A percentile compares a stretch with the other conserved stretches of the same genome.
phyloP scores from a whole-genome alignment of 1,284 basidiomycete species.

The Puccinia hordei region DNA sequence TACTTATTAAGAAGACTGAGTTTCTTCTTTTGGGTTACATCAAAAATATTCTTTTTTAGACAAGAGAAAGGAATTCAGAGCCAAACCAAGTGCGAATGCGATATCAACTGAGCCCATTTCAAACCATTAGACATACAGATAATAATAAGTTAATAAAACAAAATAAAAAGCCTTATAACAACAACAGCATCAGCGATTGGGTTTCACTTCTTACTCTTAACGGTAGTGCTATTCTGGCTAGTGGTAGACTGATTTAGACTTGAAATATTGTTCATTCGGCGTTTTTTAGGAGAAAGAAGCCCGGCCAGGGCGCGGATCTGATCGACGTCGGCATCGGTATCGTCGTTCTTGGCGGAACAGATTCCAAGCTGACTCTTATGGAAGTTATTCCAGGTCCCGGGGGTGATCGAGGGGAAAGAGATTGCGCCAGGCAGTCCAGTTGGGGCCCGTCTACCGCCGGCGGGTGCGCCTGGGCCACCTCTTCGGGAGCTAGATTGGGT shows the following conservation, averaged over 20 bases:
- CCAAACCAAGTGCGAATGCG: background rate
- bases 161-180: slow-evolving; percentile 12
- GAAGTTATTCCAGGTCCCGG: slow-evolving; percentile 50
- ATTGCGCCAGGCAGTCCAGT: slow-evolving; percentile 41
- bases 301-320: slow-evolving; percentile 42
- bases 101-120: slow-evolving; percentile 7
- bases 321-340: slow-evolving; percentile 49
- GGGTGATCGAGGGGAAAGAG: slow-evolving; percentile 45
- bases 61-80: too few species aligned
- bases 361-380: slow-evolving; percentile 49
- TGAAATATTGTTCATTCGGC: slow-evolving; percentile 14
- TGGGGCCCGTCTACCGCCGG: slow-evolving; percentile 35
- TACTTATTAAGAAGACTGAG: background rate
- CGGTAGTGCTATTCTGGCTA: background rate
- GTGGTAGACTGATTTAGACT: slow-evolving; percentile 18
- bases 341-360: slow-evolving; percentile 44
- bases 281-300: slow-evolving; percentile 31
- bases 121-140: slow-evolving; percentile 15
- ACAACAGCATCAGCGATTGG: background rate
- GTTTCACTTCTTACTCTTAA: slow-evolving; percentile 23
- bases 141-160: slow-evolving; percentile 1
- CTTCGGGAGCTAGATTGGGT: slow-evolving; percentile 25
- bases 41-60: too few species aligned
- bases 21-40: too few species aligned
- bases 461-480: slow-evolving; percentile 17